Base-by-base conservation (phyloP, 2,329 filamentous ascomycete genomes). In the Paraconiothyrium brasiliense region DNA sequence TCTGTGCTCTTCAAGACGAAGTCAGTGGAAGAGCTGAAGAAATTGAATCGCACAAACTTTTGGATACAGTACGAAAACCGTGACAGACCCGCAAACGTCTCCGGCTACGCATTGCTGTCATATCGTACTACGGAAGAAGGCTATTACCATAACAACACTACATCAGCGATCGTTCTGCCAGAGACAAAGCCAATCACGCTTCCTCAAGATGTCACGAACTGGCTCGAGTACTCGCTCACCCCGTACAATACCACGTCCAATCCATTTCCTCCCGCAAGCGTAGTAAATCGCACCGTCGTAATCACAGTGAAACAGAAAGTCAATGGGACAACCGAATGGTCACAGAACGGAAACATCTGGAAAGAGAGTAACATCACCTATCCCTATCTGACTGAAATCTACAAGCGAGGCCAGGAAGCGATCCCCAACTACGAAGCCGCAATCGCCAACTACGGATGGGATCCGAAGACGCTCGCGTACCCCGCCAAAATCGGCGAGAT, bases 401-500 rank as follows among this genome's bases (percentile, higher is more conserved):
- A 87, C 75, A 65, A 79, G 35, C 78, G 46, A 32, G 46, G 46
- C 14, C 46, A 48, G 9, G 80, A 71, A 4, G 76, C 76, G 0
- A 83, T 83, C n/a, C 86, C 86, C 1, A 76, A 87, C 70, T 87
- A 86, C 67, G 77, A 81, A 0, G 80, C 77, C 0, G 86, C 86
- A 0, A 24, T 86, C 0, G 70, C 71, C 13, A 84, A 87, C 66
- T 63, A 76, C 16, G 86, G 85, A 16, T 87, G 84, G 78, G 87
- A 89, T 62, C 85, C 85, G 0, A 67, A 61, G 0, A 84, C 80
- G 0, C 74, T 77, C 11, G 80, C 83, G 0, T 89, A 83, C 69
- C 84, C 87, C 0, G 86, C 84, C 0, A 78, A 80, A 47, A 69
- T 87, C 1, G 86, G 86, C 30, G 87, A 89, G 68, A 83, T 87